phyloP scores from a whole-genome alignment of 768 basidiomycete genomes.

The Imleria badia region DNA sequence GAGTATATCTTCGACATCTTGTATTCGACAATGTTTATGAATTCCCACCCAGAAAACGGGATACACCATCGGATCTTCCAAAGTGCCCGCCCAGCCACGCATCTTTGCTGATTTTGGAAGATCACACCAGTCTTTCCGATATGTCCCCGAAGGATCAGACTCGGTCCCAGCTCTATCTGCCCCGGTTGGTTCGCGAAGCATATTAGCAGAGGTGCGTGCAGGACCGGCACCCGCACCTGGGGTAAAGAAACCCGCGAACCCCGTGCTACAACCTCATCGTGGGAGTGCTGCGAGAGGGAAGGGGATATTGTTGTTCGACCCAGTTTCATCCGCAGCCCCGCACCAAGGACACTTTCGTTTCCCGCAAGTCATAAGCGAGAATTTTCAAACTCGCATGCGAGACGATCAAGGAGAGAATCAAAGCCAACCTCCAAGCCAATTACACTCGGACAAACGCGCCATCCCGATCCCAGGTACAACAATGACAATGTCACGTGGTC shows the following conservation, averaged over 20 bases:
- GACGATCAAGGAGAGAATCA: conserved; percentile 16
- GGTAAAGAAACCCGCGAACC: conserved; percentile 24
- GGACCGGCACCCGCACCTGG: conserved; percentile 34
- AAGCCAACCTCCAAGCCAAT: background rate
- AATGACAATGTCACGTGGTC: conserved; percentile 48
- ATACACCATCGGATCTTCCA: conserved; percentile 32
- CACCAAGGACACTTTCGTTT: conserved; percentile 38
- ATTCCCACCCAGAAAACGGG: conserved; percentile 47
- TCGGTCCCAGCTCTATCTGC: conserved; percentile 55
- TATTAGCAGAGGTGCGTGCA: conserved; percentile 71
- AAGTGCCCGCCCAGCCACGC: conserved; percentile 25
- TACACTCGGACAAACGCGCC: conserved; percentile 16
- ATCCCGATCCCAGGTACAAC: conserved; percentile 28
- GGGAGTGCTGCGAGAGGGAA: conserved; percentile 35
- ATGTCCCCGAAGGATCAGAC: conserved; percentile 44
- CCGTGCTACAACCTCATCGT: conserved; percentile 34
- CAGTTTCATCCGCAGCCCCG: conserved; percentile 33
- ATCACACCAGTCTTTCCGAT: conserved; percentile 50
- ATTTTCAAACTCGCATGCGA: conserved; percentile 10
- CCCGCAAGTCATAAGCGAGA: conserved; percentile 10
- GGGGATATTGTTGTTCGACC: conserved; percentile 27
- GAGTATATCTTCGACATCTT: conserved; percentile 7
- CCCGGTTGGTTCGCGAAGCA: conserved; percentile 63
- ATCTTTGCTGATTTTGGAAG: conserved; percentile 24
- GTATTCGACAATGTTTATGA: conserved; percentile 8